Percentiles rank a stretch among this genome's conserved stretches.
These are phyloP conservation scores for Chloris gayana DNA, from an alignment of 176 grass and related monocot genomes.

Conservation along the genomic window DNA sequence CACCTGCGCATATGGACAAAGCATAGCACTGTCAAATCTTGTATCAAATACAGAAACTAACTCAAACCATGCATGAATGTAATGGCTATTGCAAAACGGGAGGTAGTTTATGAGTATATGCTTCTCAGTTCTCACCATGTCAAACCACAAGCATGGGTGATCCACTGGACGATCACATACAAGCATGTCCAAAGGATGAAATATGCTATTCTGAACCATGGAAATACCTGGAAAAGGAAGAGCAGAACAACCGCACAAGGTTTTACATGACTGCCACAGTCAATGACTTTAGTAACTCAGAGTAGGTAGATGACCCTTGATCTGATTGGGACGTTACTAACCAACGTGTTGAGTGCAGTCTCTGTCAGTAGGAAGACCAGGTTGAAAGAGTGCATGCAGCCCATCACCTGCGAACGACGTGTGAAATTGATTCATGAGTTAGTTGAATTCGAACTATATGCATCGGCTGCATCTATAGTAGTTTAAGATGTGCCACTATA, in stretches of 20 bases:
- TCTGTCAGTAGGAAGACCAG: conserved; percentile 52
- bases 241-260: background rate
- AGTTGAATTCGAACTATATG: background rate
- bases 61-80: too few relatives aligned
- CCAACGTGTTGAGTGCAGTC: conserved; percentile 58
- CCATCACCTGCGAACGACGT: conserved; percentile 43
- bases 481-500: background rate
- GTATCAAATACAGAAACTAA: background rate
- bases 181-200: conserved; percentile 63
- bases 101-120: background rate
- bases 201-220: conserved; percentile 59
- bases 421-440: background rate
- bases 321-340: background rate
- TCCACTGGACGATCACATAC: conserved; percentile 62
- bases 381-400: conserved; percentile 57
- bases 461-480: background rate
- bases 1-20: conserved; percentile 41
- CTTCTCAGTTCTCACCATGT: conserved; percentile 39
- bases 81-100: too few relatives aligned
- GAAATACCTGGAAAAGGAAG: conserved; percentile 43
- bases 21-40: background rate
- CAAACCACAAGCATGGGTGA: conserved; percentile 57
- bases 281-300: too few relatives aligned
- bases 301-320: background rate
- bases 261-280: background rate